Conservation (phyloP, 2,329 filamentous ascomycete species). For the Xylariomycetidae sp. region DNA sequence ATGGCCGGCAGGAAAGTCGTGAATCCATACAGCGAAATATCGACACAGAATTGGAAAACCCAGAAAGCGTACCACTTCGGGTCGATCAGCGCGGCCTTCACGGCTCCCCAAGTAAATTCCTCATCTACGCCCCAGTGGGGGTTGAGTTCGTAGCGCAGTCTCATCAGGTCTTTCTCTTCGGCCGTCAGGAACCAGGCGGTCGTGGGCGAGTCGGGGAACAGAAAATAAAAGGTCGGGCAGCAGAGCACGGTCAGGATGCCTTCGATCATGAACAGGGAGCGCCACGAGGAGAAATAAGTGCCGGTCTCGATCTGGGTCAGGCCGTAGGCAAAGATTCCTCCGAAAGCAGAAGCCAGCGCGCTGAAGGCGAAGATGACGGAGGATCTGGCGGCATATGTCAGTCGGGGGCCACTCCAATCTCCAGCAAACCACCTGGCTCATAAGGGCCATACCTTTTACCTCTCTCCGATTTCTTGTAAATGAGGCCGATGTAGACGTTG, state of each 20-base stretch:
- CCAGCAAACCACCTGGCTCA: no score
- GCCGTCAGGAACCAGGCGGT: slow-evolving; percentile 25
- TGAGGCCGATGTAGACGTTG: slow-evolving; percentile 29
- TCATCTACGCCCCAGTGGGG: slow-evolving; percentile 23
- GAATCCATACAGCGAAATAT: slow-evolving; percentile 30
- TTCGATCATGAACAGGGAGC: slow-evolving; percentile 36
- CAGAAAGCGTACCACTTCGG: slow-evolving; percentile 30
- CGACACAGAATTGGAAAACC: slow-evolving; percentile 26
- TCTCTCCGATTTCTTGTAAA: slow-evolving; percentile 28
- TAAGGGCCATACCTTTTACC: slow-evolving; percentile 20
- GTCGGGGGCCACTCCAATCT: no score
- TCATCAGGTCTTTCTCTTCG: slow-evolving; percentile 22
- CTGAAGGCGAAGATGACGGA: slow-evolving; percentile 37
- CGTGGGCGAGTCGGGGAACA: slow-evolving; percentile 22
- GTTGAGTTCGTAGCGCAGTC: slow-evolving; percentile 19
- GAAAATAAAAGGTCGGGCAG: slow-evolving; percentile 22
- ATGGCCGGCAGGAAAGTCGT: slow-evolving; percentile 32
- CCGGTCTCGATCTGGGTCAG: slow-evolving; percentile 30
- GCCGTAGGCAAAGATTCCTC: slow-evolving; percentile 37
- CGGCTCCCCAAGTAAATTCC: slow-evolving; percentile 19
- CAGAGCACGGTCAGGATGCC: slow-evolving; percentile 33
- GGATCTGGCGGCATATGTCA: slow-evolving; percentile 14
- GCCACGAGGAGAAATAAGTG: slow-evolving; percentile 30
- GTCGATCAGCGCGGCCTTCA: slow-evolving; percentile 18
- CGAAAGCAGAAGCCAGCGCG: slow-evolving; percentile 35